Conservation (phyloP, 1,139 yeast species). For the Spathaspora sp. region DNA sequence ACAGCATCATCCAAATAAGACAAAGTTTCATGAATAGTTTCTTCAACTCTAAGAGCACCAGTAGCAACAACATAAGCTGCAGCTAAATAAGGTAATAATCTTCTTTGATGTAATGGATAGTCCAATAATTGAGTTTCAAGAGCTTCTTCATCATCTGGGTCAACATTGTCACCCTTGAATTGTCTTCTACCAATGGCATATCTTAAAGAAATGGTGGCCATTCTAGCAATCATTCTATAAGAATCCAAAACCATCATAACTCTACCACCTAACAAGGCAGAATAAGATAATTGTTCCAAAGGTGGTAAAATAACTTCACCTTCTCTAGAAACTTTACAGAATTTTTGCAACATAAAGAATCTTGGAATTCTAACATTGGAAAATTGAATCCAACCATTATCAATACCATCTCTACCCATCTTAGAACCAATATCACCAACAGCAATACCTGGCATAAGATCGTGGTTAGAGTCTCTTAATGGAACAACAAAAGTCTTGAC, state of each 20-base stretch:
- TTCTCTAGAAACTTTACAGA: conserved; percentile 40
- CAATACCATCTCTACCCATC: conserved; percentile 53
- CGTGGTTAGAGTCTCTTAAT: conserved; percentile 45
- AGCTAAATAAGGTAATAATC: conserved; percentile 47
- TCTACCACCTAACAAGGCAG: conserved; percentile 47
- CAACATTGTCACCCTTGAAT: conserved; percentile 32
- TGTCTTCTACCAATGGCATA: conserved; percentile 49
- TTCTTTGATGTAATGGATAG: conserved; percentile 49
- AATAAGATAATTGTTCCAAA: conserved; percentile 47
- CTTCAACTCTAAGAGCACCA: conserved; percentile 40
- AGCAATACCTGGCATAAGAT: conserved; percentile 43
- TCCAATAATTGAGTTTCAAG: conserved; percentile 42
- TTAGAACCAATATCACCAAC: conserved; percentile 51
- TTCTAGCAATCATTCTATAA: conserved; percentile 41
- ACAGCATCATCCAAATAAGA: conserved; percentile 37
- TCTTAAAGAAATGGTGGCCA: conserved; percentile 44
- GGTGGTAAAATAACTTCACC: conserved; percentile 47
- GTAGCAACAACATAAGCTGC: conserved; percentile 41
- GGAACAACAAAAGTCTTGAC: conserved; percentile 51
- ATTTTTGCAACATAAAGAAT: conserved; percentile 49
- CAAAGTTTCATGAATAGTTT: conserved; percentile 30
- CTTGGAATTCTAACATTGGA: conserved; percentile 46
- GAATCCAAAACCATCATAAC: conserved; percentile 47
- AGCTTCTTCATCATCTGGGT: conserved; percentile 21
- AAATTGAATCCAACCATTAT: conserved; percentile 52